Conservation (phyloP, 1,284 basidiomycete genomes). For the Tilletia caries region DNA sequence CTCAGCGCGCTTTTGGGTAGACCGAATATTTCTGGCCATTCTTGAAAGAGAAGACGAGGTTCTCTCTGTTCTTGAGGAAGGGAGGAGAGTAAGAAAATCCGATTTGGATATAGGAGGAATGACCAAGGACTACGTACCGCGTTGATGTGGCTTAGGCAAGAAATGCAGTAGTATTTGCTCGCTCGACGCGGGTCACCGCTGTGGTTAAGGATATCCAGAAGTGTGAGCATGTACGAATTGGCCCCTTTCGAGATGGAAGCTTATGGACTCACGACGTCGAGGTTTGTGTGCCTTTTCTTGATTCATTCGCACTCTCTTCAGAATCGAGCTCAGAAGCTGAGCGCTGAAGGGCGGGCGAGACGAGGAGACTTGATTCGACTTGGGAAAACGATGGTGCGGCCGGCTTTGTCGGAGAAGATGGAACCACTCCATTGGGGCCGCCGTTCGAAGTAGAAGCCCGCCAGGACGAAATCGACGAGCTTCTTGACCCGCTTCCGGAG, state of each 20-base stretch:
- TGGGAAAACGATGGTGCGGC: neutral
- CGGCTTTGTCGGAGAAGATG: neutral
- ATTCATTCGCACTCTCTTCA: neutral
- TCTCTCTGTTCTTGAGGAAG: neutral
- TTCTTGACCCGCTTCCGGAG: neutral
- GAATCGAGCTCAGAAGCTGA: conserved; percentile 5
- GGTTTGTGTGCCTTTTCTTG: neutral
- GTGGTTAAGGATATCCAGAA: neutral
- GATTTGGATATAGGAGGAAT: neutral
- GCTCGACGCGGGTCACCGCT: neutral
- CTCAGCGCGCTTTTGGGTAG: neutral
- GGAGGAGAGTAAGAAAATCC: neutral
- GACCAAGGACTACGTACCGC: neutral
- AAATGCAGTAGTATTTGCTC: conserved; percentile 10
- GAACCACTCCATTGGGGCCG: neutral
- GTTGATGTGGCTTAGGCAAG: conserved; percentile 2
- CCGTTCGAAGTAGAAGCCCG: neutral
- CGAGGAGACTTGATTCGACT: neutral
- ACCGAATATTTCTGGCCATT: conserved; percentile 1
- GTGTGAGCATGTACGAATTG: no score
- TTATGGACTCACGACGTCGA: neutral
- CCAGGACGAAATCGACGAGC: conserved; percentile 9
- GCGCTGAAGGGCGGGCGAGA: neutral
- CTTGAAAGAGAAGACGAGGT: neutral
- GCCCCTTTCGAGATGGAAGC: neutral